Conservation (phyloP, 345 rosid genomes). For the Psidium friedrichsthalianum region DNA sequence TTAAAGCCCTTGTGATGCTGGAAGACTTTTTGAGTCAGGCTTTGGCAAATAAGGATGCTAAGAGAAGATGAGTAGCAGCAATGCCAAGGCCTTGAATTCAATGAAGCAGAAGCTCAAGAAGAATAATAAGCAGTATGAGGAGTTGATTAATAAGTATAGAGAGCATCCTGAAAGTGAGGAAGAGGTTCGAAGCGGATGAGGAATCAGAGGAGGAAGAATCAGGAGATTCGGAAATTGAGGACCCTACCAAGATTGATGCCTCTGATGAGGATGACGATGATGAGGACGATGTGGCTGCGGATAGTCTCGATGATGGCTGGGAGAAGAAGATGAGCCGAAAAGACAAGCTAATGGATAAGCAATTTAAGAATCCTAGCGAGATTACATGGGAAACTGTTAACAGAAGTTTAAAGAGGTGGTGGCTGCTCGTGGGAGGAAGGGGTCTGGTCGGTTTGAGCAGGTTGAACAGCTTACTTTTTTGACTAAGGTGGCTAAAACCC, state of each 20-base stretch:
- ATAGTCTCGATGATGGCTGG: slow-evolving; percentile 35
- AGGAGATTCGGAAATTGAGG: slow-evolving; percentile 35
- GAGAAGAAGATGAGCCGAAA: slow-evolving; percentile 64
- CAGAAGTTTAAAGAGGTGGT: slow-evolving; percentile 83
- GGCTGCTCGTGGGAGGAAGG: slow-evolving; percentile 92
- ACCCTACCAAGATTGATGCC: slow-evolving; percentile 27
- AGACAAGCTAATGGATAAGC: slow-evolving; percentile 68
- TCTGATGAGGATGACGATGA: slow-evolving; percentile 28
- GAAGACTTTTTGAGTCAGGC: slow-evolving; percentile 83
- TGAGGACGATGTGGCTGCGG: slow-evolving; percentile 14
- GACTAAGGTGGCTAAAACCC: slow-evolving; percentile 94
- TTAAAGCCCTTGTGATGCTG: slow-evolving; percentile 75
- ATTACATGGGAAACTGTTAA: slow-evolving; percentile 89
- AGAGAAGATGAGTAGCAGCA: slow-evolving; percentile 96
- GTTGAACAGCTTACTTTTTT: slow-evolving; percentile 91
- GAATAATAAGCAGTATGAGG: slow-evolving; percentile 81
- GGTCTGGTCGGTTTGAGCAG: slow-evolving; percentile 87
- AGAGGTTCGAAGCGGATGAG: slow-evolving; percentile 30
- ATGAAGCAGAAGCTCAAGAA: slow-evolving; percentile 93
- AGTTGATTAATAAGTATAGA: slow-evolving; percentile 56
- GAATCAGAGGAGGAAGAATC: slow-evolving; percentile 41
- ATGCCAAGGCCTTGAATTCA: slow-evolving; percentile 89
- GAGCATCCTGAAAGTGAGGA: slow-evolving; percentile 75
- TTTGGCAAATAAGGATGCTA: slow-evolving; percentile 86
- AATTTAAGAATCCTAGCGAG: slow-evolving; percentile 68